Base-by-base conservation (phyloP, 805 yeast genomes). In the Starmerella etchellsii region DNA sequence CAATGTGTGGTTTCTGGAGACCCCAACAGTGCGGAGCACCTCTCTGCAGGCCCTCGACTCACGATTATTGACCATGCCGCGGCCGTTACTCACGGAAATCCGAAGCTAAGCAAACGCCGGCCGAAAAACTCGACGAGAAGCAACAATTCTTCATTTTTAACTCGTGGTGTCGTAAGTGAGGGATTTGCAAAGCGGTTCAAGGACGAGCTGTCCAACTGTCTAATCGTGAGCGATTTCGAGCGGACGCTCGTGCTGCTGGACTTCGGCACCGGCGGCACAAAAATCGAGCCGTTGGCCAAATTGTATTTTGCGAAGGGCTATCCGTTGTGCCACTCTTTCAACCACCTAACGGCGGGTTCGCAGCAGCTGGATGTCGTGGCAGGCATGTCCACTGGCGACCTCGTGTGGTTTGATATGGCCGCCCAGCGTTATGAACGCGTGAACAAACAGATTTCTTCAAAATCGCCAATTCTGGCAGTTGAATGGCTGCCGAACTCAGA, bases 371-470 rank as follows among this genome's bases (percentile, higher is more conserved):
- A 76, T 38, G 62, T 76, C 6, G 59, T 74, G 2, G 47, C 77
- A 16, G 91, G 88, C 1, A 69, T 75, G 46, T 71, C 77, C 16
- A 60, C 75, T 1, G 84, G 88, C n/a, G 83, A 76, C 49, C 56
- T 80, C 2, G 47, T 79, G 5, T 67, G 83, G 69, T 46, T 76
- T 27, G 80, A 78, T 47, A 69, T 78, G 9, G 57, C 63, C 22
- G 59, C 65, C 30, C 62, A 63, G 56, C 65, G 65, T 41, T 73
- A 71, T 55, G 55, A 69, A 21, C 64, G 77, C 31, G 59, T 73
- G 58, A 74, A 74, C 55, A 73, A 72, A 48, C 74, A 73, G 7
- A 63, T 55, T 44, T 55, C 58, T 43, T 67, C 60, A 48, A 64
- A 54, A 43, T 62, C 54, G 47, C 67, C 73, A 37, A 71, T 66